Evolutionary conservation across 257 asterid genomes (phyloP), one percentile per base, ranked within the genome.

Genomic region (Mentha longifolia): DNA sequence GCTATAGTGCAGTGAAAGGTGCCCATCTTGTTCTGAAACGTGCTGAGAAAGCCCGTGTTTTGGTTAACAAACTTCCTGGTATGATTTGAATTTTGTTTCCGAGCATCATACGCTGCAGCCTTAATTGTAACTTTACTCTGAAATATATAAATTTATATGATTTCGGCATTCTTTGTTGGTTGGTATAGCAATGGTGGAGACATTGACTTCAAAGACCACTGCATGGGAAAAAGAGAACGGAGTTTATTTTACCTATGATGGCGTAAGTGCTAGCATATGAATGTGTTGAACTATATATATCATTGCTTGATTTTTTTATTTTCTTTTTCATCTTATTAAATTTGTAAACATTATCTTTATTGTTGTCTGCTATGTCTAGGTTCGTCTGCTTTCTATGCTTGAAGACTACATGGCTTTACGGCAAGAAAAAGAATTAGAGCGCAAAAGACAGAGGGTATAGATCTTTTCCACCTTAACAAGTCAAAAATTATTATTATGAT

Each of bases 1-100:
- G 99, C 33, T 95, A 95, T 64, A 91, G 85, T 80, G 99, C 99
- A 70, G 99, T 96, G 78, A 86, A 88, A 79, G 99, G 99, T 46
- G 97, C 99, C 66, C 99, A 92, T 84, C 96, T 95, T 64, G 82
- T 92, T n/a, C 78, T 95, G 62, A 95, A 86, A 77, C 98, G 98
- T 39, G 99, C 99, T 71, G 99, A 95, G 81, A 95, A 95, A 76
- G 98, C 99, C 64, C 99, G 99, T 61, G 81, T 91, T 7, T 56
- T 92, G 77, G 98, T 92, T 72, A 88, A 70, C 78, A 95, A 95
- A 75, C 93, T 95, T 79, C 99, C 99, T 22, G 97, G 99, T 95
- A 89, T 68, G 57, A 51, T 63, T 58, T 33, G 43, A 61, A 31
- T 55, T 63, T 35, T 73, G 71, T 57, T 13, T 66, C 35, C 8